Evolutionary conservation across 148 eudicot species (phyloP).

Genomic region (Agrostemma githago): DNA sequence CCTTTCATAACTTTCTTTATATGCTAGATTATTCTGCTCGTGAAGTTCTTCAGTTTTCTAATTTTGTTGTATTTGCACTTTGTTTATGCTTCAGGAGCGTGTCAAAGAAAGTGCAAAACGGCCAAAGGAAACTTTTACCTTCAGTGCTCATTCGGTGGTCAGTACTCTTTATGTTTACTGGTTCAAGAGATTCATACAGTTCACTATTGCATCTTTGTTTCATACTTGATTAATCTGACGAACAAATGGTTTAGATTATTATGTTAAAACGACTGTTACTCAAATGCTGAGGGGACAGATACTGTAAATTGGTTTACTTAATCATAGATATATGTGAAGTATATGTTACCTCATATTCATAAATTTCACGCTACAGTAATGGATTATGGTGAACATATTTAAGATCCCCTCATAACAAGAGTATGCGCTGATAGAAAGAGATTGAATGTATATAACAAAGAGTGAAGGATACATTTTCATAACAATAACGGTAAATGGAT

Average conservation of each 20-base stretch:
- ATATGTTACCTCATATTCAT: background rate
- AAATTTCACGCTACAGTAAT: background rate
- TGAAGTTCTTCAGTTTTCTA: background rate
- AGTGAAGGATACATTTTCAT: background rate
- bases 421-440: background rate
- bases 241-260: background rate
- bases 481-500: background rate
- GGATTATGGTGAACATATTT: background rate
- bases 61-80: background rate
- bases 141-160: constrained; percentile 63
- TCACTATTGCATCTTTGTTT: background rate
- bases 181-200: background rate
- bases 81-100: constrained; percentile 55
- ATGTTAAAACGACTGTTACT: background rate
- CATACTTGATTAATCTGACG: background rate
- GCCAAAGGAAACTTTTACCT: constrained; percentile 51
- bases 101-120: constrained; percentile 60
- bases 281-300: background rate
- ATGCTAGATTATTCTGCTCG: background rate
- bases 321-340: background rate
- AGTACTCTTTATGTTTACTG: constrained; percentile 8
- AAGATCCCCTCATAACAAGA: background rate
- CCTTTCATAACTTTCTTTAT: background rate
- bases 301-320: background rate
- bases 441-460: background rate